phyloP scores from a whole-genome alignment of 352 stramenopile genomes.

The Elongisporangium prolatum region DNA sequence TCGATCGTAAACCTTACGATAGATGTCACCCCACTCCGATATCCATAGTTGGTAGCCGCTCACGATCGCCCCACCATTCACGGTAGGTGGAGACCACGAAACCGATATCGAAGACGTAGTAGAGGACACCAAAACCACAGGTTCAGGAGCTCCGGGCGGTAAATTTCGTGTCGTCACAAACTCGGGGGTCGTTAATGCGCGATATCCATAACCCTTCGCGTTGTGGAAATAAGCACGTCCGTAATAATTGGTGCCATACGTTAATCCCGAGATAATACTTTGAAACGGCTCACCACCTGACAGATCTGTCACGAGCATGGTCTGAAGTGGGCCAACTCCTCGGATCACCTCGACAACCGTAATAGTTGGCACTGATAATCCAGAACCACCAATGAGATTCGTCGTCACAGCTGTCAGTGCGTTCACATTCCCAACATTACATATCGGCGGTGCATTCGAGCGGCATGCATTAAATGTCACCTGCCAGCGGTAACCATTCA shows the following conservation, averaged over 20 bases:
- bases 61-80: conserved; percentile 89
- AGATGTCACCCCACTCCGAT: conserved; percentile 91
- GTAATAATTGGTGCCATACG: conserved; percentile 88
- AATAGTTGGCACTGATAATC: conserved; percentile 30
- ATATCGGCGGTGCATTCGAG: conserved; percentile 62
- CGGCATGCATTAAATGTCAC: conserved; percentile 88
- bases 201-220: conserved; percentile 73
- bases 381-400: conserved; percentile 37
- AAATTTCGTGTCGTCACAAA: conserved; percentile 86
- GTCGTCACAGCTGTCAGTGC: conserved; percentile 40
- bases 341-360: conserved; percentile 48
- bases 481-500: conserved; percentile 84
- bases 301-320: conserved; percentile 66
- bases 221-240: conserved; percentile 90
- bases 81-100: conserved; percentile 84
- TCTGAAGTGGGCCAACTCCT: conserved; percentile 39
- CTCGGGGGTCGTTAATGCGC: conserved; percentile 60
- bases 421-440: conserved; percentile 88
- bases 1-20: conserved; percentile 93
- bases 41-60: conserved; percentile 96
- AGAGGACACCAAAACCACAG: conserved; percentile 87
- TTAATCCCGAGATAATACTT: conserved; percentile 59
- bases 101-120: conserved; percentile 90
- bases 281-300: conserved; percentile 68
- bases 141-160: conserved; percentile 75